These are phyloP conservation scores for Aspergillus sp. DNA, from an alignment of 2,329 filamentous ascomycete genomes.

Conservation along the genomic window DNA sequence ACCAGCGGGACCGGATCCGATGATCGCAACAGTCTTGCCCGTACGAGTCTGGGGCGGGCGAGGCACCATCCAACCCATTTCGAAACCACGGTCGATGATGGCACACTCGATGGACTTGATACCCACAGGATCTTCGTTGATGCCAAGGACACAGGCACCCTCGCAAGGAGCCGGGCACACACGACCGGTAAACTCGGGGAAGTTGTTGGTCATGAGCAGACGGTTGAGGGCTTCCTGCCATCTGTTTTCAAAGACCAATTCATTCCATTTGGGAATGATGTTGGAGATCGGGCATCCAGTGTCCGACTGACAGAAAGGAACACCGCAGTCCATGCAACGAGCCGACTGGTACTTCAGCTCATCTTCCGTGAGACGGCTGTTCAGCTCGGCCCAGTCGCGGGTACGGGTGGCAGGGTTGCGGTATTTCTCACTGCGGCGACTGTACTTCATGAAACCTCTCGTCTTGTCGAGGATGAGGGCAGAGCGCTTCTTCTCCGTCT, in stretches of 20 bases:
- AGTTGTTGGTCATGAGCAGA: slow-evolving; percentile 95
- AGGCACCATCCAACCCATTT: slow-evolving; percentile 97
- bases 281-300: slow-evolving; percentile 95
- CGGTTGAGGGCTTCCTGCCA: slow-evolving; percentile 92
- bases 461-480: slow-evolving; percentile 97
- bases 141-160: slow-evolving; percentile 91
- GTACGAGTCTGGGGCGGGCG: slow-evolving; percentile 74
- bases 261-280: slow-evolving; percentile 97
- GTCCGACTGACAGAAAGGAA: slow-evolving; percentile 96
- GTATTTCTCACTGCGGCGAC: slow-evolving; percentile 90
- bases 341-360: slow-evolving; percentile 96
- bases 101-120: slow-evolving; percentile 99
- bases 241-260: slow-evolving; percentile 70
- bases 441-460: slow-evolving; percentile 95
- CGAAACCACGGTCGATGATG: slow-evolving; percentile 95
- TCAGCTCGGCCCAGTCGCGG: slow-evolving; percentile 92
- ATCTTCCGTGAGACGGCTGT: slow-evolving; percentile 82
- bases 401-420: slow-evolving; percentile 77
- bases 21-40: slow-evolving; percentile 83
- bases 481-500: slow-evolving; percentile 84
- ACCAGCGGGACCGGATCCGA: slow-evolving; percentile 90
- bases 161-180: slow-evolving; percentile 96
- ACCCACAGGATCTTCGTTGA: slow-evolving; percentile 94
- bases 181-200: slow-evolving; percentile 95
- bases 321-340: slow-evolving; percentile 98